Conservation (phyloP, 306 rosid genomes). For the Rubus parviflorus region DNA sequence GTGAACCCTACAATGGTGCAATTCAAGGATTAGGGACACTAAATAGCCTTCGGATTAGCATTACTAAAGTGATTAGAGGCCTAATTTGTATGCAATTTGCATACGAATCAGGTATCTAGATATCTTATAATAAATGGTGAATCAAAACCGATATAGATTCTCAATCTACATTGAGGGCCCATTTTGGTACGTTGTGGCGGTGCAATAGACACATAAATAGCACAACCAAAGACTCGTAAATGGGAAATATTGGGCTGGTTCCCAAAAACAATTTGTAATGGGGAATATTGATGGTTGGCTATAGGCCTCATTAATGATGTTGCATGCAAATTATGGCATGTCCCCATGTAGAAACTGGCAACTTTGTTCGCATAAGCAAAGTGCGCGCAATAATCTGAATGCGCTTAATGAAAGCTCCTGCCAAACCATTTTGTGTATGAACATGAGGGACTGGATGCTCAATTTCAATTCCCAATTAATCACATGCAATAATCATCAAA, state of each 20-base stretch:
- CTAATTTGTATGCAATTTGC: no score
- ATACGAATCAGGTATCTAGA: no score
- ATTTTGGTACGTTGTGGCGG: neutral
- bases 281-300: neutral
- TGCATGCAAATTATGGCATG: neutral
- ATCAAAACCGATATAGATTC: slow-evolving; percentile 4
- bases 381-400: neutral
- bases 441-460: neutral
- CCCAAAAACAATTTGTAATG: neutral
- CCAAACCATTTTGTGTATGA: neutral
- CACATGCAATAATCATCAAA: neutral
- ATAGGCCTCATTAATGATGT: neutral
- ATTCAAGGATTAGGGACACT: no score
- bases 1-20: no score
- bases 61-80: no score
- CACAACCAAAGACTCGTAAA: neutral
- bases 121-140: neutral
- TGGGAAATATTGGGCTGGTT: neutral
- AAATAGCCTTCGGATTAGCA: no score
- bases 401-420: neutral
- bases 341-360: neutral
- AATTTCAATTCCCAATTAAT: neutral
- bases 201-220: neutral
- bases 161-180: neutral
- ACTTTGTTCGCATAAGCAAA: neutral